Evolutionary conservation across 2,329 filamentous ascomycete species (phyloP).

Genomic region (Neofusicoccum parvum): DNA sequence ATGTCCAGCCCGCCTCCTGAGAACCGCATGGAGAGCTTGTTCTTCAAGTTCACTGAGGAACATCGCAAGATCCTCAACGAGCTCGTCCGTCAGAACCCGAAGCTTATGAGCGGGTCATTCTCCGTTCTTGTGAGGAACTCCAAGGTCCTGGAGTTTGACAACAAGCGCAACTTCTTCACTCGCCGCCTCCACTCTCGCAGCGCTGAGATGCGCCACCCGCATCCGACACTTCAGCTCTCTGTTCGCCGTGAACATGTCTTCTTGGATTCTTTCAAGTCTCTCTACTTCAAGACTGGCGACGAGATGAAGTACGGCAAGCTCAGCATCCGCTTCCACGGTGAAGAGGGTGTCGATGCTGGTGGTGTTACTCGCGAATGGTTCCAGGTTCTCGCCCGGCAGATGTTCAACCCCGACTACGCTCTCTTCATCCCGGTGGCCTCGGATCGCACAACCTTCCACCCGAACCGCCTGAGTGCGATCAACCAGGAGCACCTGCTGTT

Average conservation of each 20-base stretch:
- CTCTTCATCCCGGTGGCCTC: slow-evolving; percentile 96
- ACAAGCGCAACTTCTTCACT: slow-evolving; percentile 99
- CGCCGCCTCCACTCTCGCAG: slow-evolving; percentile 81
- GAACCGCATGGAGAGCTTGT: slow-evolving; percentile 80
- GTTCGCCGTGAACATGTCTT: slow-evolving; percentile 95
- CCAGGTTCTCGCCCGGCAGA: slow-evolving; percentile 92
- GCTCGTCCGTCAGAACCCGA: slow-evolving; percentile 93
- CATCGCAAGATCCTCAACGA: slow-evolving; percentile 98
- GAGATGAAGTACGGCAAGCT: slow-evolving; percentile 99
- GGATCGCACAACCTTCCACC: slow-evolving; percentile 97
- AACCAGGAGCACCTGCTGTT: slow-evolving; percentile 96
- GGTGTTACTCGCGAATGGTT: slow-evolving; percentile 99
- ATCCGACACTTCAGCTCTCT: slow-evolving; percentile 79
- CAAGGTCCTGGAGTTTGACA: slow-evolving; percentile 98
- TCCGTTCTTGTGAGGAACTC: slow-evolving; percentile 96
- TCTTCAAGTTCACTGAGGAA: slow-evolving; percentile 97
- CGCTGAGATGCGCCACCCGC: slow-evolving; percentile 69
- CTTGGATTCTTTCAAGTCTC: slow-evolving; percentile 96
- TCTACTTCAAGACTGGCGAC: slow-evolving; percentile 94
- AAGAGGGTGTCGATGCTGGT: slow-evolving; percentile 96
- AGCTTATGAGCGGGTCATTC: slow-evolving; percentile 98
- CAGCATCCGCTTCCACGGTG: slow-evolving; percentile 94
- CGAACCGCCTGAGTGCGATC: slow-evolving; percentile 89
- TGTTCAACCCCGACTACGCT: slow-evolving; percentile 98
- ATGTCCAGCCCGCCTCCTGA: slow-evolving; percentile 78